phyloP scores from a whole-genome alignment of 306 rosid genomes.

The Trifolium fragiferum region DNA sequence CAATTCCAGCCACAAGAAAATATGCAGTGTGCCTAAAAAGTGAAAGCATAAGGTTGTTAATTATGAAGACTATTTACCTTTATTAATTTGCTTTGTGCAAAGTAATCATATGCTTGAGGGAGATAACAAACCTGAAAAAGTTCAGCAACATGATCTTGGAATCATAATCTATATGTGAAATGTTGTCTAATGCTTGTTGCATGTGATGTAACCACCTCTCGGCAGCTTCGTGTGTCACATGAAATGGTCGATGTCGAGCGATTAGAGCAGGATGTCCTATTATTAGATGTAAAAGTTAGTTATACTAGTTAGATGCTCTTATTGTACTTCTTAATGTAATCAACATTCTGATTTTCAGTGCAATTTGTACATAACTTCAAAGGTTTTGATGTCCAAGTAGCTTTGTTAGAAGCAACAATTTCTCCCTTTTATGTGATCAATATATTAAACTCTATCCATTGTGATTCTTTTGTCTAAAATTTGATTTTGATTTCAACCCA shows the following conservation, averaged over 20 bases:
- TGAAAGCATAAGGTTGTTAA: not conserved
- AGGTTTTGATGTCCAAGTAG: not conserved
- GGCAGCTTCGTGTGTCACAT: constrained; percentile 73
- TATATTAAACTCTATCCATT: too few relatives aligned
- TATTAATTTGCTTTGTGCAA: not conserved
- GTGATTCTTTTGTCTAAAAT: too few relatives aligned
- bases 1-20: constrained; percentile 86
- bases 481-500: too few relatives aligned
- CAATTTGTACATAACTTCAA: not conserved
- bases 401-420: not conserved
- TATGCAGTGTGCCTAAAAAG: constrained; percentile 74
- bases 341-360: too few relatives aligned
- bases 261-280: constrained; percentile 95
- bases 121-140: constrained; percentile 62
- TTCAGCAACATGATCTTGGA: constrained; percentile 69
- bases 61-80: not conserved
- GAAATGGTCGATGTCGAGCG: constrained; percentile 81
- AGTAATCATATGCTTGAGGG: not conserved
- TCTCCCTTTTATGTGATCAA: too few relatives aligned
- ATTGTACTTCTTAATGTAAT: too few relatives aligned
- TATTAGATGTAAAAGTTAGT: constrained; percentile 5
- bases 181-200: constrained; percentile 73
- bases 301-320: too few relatives aligned
- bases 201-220: constrained; percentile 90
- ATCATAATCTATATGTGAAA: constrained; percentile 67